Evolutionary conservation across 2,329 filamentous ascomycete genomes (phyloP).

Genomic region (Pestalotiopsis sp.): DNA sequence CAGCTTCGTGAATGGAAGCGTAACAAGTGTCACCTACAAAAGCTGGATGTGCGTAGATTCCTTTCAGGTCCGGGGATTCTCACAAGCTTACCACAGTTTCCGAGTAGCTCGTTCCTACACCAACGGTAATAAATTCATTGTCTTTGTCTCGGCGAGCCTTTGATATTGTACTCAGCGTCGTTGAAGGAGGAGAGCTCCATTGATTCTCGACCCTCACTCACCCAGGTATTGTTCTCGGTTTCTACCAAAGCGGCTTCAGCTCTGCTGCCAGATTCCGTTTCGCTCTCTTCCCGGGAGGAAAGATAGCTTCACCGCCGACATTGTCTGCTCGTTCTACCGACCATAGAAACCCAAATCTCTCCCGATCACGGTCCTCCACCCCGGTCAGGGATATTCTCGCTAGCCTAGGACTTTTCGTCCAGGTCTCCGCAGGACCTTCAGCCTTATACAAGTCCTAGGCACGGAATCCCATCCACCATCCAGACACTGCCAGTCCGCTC

Average conservation of each 20-base stretch:
- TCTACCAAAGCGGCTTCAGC: background rate
- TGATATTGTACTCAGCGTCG: background rate
- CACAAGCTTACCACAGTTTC: background rate
- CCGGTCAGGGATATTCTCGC: background rate
- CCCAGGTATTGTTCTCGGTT: background rate
- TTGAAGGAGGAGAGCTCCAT: background rate
- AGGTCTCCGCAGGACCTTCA: constrained; percentile 4
- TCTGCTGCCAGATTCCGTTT: background rate
- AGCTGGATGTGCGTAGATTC: too few relatives aligned
- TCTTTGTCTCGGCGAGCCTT: background rate
- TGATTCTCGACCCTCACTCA: background rate
- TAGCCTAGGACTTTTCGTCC: constrained; percentile 11
- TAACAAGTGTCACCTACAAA: too few relatives aligned
- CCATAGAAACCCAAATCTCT: background rate
- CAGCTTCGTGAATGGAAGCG: too few relatives aligned
- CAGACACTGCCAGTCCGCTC: constrained; percentile 11
- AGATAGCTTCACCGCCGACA: background rate
- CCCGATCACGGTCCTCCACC: background rate
- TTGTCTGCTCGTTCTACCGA: background rate
- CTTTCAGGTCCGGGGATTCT: background rate
- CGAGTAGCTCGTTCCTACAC: background rate
- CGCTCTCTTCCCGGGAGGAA: background rate
- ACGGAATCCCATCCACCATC: background rate
- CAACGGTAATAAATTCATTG: background rate
- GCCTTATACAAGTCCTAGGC: constrained; percentile 2